Base-by-base conservation (phyloP, 306 rosid species). In the Dalbergia oliveri region DNA sequence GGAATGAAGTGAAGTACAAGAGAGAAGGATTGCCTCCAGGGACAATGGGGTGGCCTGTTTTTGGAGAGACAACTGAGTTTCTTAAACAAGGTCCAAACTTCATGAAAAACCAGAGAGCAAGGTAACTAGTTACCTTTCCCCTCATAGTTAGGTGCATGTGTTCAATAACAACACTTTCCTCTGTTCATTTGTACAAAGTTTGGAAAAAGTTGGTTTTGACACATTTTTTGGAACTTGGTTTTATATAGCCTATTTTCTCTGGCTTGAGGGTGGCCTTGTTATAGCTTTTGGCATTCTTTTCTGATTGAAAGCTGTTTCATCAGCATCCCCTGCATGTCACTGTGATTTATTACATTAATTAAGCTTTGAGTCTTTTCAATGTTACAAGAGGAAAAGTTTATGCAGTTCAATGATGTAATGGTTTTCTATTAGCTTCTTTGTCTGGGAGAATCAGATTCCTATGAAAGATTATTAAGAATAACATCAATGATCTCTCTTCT, bases 21-120 rank as follows among this genome's bases (percentile, higher is more conserved):
- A 90, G 88, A 79, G 87, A 96, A 78, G 97, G 93, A 41, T 84
- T 96, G 71, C 99, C 99, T 34, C 97, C 91, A 1, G 99, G 99
- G 47, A 93, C 99, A 85, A 96, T 96, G 99, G 99, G 99, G 4
- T 96, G 99, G 99, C 99, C 99, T 64, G 79, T 96, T 35, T 93
- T 96, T 69, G 99, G 99, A 3, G 99, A 96, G 50, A 96, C 99
- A 14, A 93, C 97, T 9, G 99, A 96, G 91, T 96, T 96, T 83
- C 98, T 96, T 4, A 96, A 93, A 60, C 99, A 90, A 87, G 99
- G 99, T 26, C 99, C 99, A 0, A 90, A 82, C 89, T 96, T 96
- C 85, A 93, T 96, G 93, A 96, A 87, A 83, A 87, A 81, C 84
- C 96, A 96, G 61, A 83, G 97, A 88, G 90, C 97, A 80, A 93